Conservation (phyloP, 371 early-diverging fungal species). For the Smittium culicis region DNA sequence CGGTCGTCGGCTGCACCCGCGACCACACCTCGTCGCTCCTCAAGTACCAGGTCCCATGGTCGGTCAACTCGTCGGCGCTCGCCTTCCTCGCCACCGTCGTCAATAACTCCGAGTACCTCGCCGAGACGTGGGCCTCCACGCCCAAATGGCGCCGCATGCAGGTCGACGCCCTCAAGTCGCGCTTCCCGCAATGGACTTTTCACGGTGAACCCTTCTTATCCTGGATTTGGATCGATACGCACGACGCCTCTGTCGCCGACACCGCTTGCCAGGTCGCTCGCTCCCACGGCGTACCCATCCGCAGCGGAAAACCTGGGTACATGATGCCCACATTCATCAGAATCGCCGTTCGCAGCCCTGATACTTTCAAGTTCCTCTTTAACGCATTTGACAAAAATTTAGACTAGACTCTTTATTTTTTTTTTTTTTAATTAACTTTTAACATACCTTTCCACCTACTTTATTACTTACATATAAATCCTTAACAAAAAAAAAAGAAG, state of each 20-base stretch:
- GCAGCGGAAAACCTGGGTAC: conserved; percentile 66
- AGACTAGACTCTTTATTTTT: too few relatives aligned
- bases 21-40: conserved; percentile 45
- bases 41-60: conserved; percentile 72
- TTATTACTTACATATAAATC: too few relatives aligned
- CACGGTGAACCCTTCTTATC: conserved; percentile 60
- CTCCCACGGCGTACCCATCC: conserved; percentile 63
- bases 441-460: too few relatives aligned
- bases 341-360: conserved; percentile 59
- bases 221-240: conserved; percentile 74
- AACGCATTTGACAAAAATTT: conserved; percentile 26
- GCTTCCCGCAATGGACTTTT: conserved; percentile 41
- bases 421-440: too few relatives aligned
- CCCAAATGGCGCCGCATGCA: conserved; percentile 45
- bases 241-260: conserved; percentile 35
- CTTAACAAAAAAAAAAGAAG: too few relatives aligned
- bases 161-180: conserved; percentile 27
- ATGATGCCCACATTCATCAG: conserved; percentile 56
- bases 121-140: conserved; percentile 61
- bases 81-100: conserved; percentile 66
- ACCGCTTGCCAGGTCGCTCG: conserved; percentile 48
- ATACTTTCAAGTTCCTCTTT: conserved; percentile 43
- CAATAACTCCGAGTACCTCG: conserved; percentile 45
- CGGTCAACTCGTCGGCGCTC: conserved; percentile 67
- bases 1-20: conserved; percentile 63